These are phyloP conservation scores for Schwanniomyces polymorphus DNA, from an alignment of 805 yeast species.

Conservation along the genomic window DNA sequence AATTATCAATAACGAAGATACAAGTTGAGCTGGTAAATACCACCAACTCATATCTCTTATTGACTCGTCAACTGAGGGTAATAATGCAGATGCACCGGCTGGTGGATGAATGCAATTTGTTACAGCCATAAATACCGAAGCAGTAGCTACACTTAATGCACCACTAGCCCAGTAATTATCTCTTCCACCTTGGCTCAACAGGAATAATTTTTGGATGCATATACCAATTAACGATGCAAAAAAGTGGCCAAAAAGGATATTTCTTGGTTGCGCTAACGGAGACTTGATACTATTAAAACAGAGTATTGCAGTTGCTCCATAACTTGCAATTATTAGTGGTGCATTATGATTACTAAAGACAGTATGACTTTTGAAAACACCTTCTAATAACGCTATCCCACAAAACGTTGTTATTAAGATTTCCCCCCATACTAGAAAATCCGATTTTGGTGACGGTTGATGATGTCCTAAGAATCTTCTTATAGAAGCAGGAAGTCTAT, in stretches of 20 bases:
- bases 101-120: conserved; percentile 68
- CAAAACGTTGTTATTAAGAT: conserved; percentile 30
- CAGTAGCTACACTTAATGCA: conserved; percentile 51
- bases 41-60: conserved; percentile 62
- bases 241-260: conserved; percentile 58
- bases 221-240: conserved; percentile 53
- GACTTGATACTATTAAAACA: conserved; percentile 52
- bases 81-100: conserved; percentile 66
- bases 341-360: conserved; percentile 43
- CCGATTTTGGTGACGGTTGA: conserved; percentile 26
- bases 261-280: conserved; percentile 68
- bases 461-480: conserved; percentile 42
- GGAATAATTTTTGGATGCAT: conserved; percentile 52
- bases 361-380: conserved; percentile 40
- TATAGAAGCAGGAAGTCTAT: conserved; percentile 31
- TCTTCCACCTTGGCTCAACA: conserved; percentile 18
- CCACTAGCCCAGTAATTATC: conserved; percentile 48
- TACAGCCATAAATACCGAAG: conserved; percentile 55
- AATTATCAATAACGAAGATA: conserved; percentile 48
- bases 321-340: conserved; percentile 52
- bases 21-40: conserved; percentile 61
- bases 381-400: conserved; percentile 36
- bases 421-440: conserved; percentile 47
- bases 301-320: conserved; percentile 65
- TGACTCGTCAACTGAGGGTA: conserved; percentile 50